Evolutionary conservation across 768 basidiomycete species (phyloP), one percentile per base, ranked within the genome.

Genomic region (Auricularia sp.): DNA sequence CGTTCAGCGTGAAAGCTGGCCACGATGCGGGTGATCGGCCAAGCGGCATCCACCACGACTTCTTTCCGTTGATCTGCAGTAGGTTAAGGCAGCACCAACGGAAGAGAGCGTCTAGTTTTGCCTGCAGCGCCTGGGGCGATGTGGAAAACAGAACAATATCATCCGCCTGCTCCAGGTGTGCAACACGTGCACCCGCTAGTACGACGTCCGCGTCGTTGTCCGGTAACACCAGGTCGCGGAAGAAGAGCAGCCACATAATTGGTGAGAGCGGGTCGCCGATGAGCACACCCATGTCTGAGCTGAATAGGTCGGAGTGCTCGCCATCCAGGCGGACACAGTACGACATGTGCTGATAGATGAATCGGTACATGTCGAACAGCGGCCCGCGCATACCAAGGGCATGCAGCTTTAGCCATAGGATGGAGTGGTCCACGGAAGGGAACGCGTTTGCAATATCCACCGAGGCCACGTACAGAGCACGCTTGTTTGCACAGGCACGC

Each of bases 391-490:
- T 54, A 1, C 77, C 75, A 34, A 47, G 37, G 1, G 34, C 21
- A 47, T 44, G 47, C 3, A 76, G 68, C 62, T 76, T 76, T 1
- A 69, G 16, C 75, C 76, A 77, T 0, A 77, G 68, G 0, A 73
- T 71, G 3, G 72, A 64, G 24, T 72, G 69, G 56, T 77, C 69
- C 1, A 71, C 71, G 0, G 73, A 76, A 0, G 77, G 77, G 65
- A 77, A 78, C 10, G 76, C 75, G 69, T 78, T 77, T 14, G 66
- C 72, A 3, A 74, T 65, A 63, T 74, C 72, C 0, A 73, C 37
- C 61, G 68, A 70, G 5, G 68, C 70, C 3, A 70, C 67, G 39
- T 63, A 74, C 1, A 73, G 68, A 0, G 69, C 64, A 3, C 63
- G 36, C 0, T 66, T 65, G 10, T 56, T 4, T 0, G 65, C 54